These are phyloP conservation scores for Pestalotiopsis sp. DNA, from an alignment of 2,329 filamentous ascomycete species.

Conservation along the genomic window DNA sequence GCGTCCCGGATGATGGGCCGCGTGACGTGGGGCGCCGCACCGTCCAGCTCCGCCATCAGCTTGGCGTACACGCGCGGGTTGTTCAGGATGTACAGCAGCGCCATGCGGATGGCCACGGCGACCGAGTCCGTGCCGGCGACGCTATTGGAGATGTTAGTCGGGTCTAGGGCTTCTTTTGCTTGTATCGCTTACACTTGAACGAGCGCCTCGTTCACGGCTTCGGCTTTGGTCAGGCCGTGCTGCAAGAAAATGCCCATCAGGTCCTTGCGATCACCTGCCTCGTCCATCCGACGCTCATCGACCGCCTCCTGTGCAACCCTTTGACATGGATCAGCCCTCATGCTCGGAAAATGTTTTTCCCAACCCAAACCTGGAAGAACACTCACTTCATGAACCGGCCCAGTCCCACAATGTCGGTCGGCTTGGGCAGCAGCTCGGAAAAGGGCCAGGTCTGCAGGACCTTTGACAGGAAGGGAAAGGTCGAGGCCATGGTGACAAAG, in stretches of 20 bases:
- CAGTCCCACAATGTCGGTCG: constrained; percentile 13
- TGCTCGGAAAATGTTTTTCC: background rate
- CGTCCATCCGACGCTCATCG: constrained; percentile 14
- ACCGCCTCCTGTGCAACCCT: constrained; percentile 16
- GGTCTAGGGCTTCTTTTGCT: too few relatives aligned
- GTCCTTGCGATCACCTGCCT: constrained; percentile 12
- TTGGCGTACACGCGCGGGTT: constrained; percentile 14
- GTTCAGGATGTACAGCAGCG: constrained; percentile 12
- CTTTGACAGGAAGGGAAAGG: constrained; percentile 15
- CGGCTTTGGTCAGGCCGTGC: constrained; percentile 13
- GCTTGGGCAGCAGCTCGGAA: constrained; percentile 15
- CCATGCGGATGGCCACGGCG: constrained; percentile 16
- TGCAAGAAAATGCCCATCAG: constrained; percentile 16
- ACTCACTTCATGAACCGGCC: constrained; percentile 16
- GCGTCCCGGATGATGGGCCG: constrained; percentile 13
- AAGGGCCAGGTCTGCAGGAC: constrained; percentile 18
- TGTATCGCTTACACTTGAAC: constrained; percentile 19
- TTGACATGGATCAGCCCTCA: background rate
- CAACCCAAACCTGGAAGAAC: background rate
- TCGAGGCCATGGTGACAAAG: constrained; percentile 15
- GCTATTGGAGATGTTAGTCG: too few relatives aligned
- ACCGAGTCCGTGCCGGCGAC: constrained; percentile 18
- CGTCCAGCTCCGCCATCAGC: constrained; percentile 15
- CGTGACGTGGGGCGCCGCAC: background rate
- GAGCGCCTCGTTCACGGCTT: constrained; percentile 16